phyloP scores from a whole-genome alignment of 768 basidiomycete species.

The Boletus rubescentipes region DNA sequence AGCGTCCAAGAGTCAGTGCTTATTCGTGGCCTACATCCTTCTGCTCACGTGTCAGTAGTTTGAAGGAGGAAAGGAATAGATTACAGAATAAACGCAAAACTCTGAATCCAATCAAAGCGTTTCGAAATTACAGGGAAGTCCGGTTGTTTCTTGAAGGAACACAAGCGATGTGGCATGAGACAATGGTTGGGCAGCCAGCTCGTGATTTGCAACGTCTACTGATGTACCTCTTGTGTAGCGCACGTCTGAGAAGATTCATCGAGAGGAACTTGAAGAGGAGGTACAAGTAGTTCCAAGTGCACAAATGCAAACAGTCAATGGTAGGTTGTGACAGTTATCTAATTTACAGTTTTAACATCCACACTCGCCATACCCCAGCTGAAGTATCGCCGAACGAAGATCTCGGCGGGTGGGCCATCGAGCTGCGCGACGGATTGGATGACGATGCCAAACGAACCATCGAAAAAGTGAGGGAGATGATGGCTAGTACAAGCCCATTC shows the following conservation, averaged over 20 bases:
- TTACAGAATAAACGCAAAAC: not conserved
- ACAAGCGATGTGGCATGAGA: not conserved
- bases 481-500: conserved; percentile 1
- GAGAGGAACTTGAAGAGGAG: no score
- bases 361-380: not conserved
- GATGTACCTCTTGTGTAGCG: not conserved
- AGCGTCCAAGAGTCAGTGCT: not conserved
- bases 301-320: not conserved
- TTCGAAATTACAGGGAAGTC: not conserved
- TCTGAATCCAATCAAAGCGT: not conserved
- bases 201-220: not conserved
- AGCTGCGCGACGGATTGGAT: not conserved
- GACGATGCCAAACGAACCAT: not conserved
- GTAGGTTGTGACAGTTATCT: not conserved
- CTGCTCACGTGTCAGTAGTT: not conserved
- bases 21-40: no score
- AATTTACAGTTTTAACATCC: not conserved
- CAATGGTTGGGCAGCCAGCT: not conserved
- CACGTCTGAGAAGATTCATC: conserved; percentile 10
- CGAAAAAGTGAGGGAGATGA: not conserved
- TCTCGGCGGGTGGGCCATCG: not conserved
- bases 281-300: not conserved
- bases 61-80: not conserved
- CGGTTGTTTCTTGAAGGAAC: not conserved
- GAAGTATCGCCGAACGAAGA: not conserved